Evolutionary conservation across 208 protist species (phyloP).

Genomic region (Trypanosoma melophagium): DNA sequence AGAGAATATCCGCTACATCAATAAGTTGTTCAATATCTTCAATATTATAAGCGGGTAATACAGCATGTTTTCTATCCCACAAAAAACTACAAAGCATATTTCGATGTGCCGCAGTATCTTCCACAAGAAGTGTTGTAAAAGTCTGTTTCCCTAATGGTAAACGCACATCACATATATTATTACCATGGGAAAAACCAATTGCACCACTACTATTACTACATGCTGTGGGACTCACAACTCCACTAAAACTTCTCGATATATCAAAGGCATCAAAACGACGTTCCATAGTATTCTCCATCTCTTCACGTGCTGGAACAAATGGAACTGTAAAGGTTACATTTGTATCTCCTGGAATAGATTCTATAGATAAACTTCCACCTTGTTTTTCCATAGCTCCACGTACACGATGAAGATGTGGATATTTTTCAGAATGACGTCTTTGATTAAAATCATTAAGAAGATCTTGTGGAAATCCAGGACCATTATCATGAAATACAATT

Average conservation of each 20-base stretch:
- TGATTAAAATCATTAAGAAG: slow-evolving; percentile 45
- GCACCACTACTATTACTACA: neutral
- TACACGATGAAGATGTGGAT: slow-evolving; percentile 49
- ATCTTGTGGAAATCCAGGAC: slow-evolving; percentile 49
- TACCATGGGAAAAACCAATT: neutral
- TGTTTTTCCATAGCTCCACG: slow-evolving; percentile 69
- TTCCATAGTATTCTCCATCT: neutral
- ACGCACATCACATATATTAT: neutral
- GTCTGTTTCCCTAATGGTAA: slow-evolving; percentile 1
- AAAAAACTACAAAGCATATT: slow-evolving; percentile 88
- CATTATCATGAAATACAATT: slow-evolving; percentile 75
- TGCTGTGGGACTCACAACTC: neutral
- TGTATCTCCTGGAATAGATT: slow-evolving; percentile 22
- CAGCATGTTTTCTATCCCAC: slow-evolving; percentile 87
- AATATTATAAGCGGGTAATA: slow-evolving; percentile 71
- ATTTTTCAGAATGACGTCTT: slow-evolving; percentile 15
- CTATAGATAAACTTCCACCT: slow-evolving; percentile 71
- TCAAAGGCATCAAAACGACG: neutral
- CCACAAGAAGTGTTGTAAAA: slow-evolving; percentile 84
- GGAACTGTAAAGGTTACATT: slow-evolving; percentile 76
- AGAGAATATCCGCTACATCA: slow-evolving; percentile 80
- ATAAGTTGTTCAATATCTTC: slow-evolving; percentile 71
- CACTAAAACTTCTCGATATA: neutral
- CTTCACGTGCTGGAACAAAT: slow-evolving; percentile 57
- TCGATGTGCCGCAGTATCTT: slow-evolving; percentile 78